These are phyloP conservation scores for Talaromyces piceae DNA, from an alignment of 2,329 filamentous ascomycete species.

Conservation along the genomic window DNA sequence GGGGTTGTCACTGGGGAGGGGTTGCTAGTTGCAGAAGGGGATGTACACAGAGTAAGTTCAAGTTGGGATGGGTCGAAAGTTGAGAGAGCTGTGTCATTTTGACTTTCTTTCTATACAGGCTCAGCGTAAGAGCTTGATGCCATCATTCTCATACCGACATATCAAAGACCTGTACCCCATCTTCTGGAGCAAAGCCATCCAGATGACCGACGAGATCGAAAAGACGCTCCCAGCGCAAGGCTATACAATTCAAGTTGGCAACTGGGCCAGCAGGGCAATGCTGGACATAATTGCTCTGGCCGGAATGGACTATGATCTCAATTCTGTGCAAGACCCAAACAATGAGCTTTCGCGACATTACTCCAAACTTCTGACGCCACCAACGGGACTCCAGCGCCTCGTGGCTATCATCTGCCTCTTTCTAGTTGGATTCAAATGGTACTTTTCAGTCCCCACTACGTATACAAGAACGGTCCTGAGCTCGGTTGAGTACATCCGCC, in stretches of 20 bases:
- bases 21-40: constrained; percentile 72
- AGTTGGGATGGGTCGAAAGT: not conserved
- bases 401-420: constrained; percentile 50
- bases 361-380: constrained; percentile 18
- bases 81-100: constrained; percentile 3
- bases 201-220: constrained; percentile 57
- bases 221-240: constrained; percentile 31
- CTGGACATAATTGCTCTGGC: constrained; percentile 70
- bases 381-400: constrained; percentile 26
- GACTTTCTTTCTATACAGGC: constrained; percentile 16
- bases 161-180: constrained; percentile 76
- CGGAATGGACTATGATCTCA: constrained; percentile 65
- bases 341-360: constrained; percentile 47
- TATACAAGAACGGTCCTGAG: constrained; percentile 59
- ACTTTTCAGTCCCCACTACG: constrained; percentile 59
- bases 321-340: constrained; percentile 54
- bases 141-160: constrained; percentile 78
- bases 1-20: constrained; percentile 35
- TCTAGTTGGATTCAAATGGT: constrained; percentile 57
- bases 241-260: constrained; percentile 49
- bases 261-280: constrained; percentile 61
- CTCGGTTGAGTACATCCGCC: constrained; percentile 54
- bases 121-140: constrained; percentile 70
- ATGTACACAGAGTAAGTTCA: constrained; percentile 66
- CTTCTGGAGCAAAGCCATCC: constrained; percentile 71